Percentiles rank a stretch among this genome's conserved stretches.
phyloP scores from a whole-genome alignment of 208 protist genomes.

The Crithidia fasciculata region DNA sequence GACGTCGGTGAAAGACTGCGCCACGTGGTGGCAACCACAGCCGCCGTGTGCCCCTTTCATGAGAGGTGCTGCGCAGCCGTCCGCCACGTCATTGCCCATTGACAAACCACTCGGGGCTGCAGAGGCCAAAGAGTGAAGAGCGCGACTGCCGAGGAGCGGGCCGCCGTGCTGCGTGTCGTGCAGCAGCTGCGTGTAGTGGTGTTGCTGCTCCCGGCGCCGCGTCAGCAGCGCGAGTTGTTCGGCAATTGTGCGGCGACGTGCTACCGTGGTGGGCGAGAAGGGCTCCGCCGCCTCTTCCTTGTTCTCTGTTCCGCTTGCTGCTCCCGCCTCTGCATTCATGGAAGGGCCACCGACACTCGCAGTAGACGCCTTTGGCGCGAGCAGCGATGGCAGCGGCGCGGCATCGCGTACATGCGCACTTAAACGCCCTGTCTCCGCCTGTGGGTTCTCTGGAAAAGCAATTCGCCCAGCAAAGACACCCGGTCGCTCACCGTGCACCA shows the following conservation, averaged over 20 bases:
- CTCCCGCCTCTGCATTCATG: too few species aligned
- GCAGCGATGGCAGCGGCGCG: background rate
- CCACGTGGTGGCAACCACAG: background rate
- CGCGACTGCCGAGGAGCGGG: background rate
- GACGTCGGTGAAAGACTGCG: constrained; percentile 26
- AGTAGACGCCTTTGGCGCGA: too few species aligned
- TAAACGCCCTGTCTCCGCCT: background rate
- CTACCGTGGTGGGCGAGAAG: constrained; percentile 14
- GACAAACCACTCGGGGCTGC: background rate
- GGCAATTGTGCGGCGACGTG: constrained; percentile 38
- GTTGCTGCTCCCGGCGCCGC: constrained; percentile 52
- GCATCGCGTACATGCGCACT: background rate
- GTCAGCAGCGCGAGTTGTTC: constrained; percentile 56
- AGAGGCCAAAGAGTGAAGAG: background rate
- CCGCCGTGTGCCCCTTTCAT: background rate
- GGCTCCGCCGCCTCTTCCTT: background rate
- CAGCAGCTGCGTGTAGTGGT: constrained; percentile 28
- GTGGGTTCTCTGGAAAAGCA: background rate
- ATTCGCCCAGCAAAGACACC: background rate
- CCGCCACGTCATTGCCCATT: too few species aligned
- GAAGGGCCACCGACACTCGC: too few species aligned
- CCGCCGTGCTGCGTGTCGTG: background rate
- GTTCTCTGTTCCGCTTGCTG: background rate
- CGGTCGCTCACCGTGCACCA: background rate
- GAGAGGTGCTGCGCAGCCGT: too few species aligned